These are phyloP conservation scores for Komagataella mondaviorum DNA, from an alignment of 805 yeast species.

Conservation along the genomic window DNA sequence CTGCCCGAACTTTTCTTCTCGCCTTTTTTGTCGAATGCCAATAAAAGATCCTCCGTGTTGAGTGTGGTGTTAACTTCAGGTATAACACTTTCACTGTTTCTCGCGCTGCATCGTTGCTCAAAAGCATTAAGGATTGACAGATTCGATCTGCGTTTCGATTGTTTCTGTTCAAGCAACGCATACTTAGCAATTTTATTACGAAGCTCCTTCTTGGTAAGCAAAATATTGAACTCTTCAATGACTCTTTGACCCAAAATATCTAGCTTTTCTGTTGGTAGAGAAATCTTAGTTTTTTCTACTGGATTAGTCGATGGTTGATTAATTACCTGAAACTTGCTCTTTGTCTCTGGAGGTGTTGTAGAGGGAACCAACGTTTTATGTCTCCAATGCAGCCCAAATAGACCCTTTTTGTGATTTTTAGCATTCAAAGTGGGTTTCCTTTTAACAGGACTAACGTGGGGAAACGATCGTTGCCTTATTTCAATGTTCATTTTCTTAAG, in stretches of 20 bases:
- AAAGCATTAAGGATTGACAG: neutral
- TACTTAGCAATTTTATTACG: neutral
- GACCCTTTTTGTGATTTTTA: neutral
- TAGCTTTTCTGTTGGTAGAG: constrained; percentile 20
- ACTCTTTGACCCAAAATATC: constrained; percentile 63
- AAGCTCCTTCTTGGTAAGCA: neutral
- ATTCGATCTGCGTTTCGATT: neutral
- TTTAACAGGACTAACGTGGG: neutral
- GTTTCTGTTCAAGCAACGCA: neutral
- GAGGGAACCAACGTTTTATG: neutral
- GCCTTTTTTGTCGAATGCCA: neutral
- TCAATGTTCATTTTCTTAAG: constrained; percentile 43
- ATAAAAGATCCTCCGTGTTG: neutral
- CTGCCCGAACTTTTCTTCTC: neutral
- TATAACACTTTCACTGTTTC: neutral
- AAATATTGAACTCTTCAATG: constrained; percentile 34
- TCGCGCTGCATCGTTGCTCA: neutral
- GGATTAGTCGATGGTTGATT: neutral
- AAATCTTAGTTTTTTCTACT: neutral
- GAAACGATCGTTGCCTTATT: constrained; percentile 1
- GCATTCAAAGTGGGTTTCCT: neutral
- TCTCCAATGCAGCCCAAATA: neutral
- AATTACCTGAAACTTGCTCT: constrained; percentile 4
- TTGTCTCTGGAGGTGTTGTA: constrained; percentile 4
- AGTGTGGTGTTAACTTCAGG: neutral